Evolutionary conservation across 164 flowering plant species (phyloP), one percentile per base, ranked within the genome.

Genomic region (Liriodendron chinense): DNA sequence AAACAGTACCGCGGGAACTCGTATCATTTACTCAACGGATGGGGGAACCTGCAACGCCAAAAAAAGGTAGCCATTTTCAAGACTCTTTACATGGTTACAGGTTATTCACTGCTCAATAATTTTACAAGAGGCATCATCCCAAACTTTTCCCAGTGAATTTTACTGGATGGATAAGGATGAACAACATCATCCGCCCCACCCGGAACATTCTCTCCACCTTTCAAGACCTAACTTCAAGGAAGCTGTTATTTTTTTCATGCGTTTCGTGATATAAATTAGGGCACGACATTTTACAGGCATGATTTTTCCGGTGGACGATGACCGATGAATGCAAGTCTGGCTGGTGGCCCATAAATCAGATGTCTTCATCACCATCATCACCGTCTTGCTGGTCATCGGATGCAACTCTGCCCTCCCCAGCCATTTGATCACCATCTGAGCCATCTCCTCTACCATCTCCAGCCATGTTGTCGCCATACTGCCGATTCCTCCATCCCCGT

Each of bases 381-480:
- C 78, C 80, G 50, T 78, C 81, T 63, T 73, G 82, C 65, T 69
- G 82, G 22, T 78, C 80, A 47, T 77, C 76, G 20, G 75, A 75
- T 25, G 75, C 75, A 47, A 65, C 62, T 71, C 79, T 62, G 63
- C 78, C 84, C 9, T 77, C 78, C 14, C 59, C 64, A 48, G 57
- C 75, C 69, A 66, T 75, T 9, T 53, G 77, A 20, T 82, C 79
- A 47, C 77, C 75, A 21, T 82, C 80, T 23, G 71, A 69, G 49
- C 84, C 76, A 5, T 76, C 80, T 57, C 69, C 77, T 56, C 80
- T 72, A 4, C 74, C 77, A 26, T 69, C 81, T 47, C 72, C 79
- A 23, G 53, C 77, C 73, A 74, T 65, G 12, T 74, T 57, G 65
- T 71, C 76, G 3, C 75, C 73, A 62, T 80, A 74, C 47, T 73